Evolutionary conservation across 2,329 filamentous ascomycete species (phyloP), one percentile per base, ranked within the genome.

Genomic region (Colletotrichum coccodes): DNA sequence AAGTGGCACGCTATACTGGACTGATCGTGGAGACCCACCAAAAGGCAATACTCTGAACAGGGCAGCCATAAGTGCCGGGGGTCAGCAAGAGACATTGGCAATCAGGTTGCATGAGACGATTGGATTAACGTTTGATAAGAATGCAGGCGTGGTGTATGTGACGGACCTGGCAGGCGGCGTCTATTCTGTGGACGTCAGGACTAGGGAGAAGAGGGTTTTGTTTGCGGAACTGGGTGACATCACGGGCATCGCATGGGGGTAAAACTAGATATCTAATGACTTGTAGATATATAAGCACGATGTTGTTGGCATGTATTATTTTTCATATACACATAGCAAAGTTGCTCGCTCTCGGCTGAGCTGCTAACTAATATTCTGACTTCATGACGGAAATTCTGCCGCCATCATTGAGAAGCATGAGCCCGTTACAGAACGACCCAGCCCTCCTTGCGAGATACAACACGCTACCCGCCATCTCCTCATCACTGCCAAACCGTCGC

Each of bases 1-100:
- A 38, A 23, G 4, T 18, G 18, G 46, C 12, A 34, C 4, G 6
- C 32, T 64, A 18, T 64, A 60, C 26, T 64, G 62, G 62, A 64
- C 62, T 18, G 62, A 64, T 38, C 62, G 62, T 9, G 62, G 62
- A 40, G 62, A 64, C 18, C 62, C 62, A 14, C 62, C 62, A 7
- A 28, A 46, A 4, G 54, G 62, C n/a, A 64, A 64, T 16, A 21
- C 62, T 14, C 38, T 64, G 5, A 64, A 64, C 21, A 44, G 62
- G 28, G 54, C 54, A 7, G 14, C 14, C 18, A 14, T 64, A 9
- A 8, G 11, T 3, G 14, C 18, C 12, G n/a, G 21, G 7, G 47
- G 46, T 2, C 28, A 34, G 14, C 32, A 12, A 6, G 26, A 64
- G 21, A 64, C 18, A 21, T 23, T 64, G n/a, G 62, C 54, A 6